Evolutionary conservation across 257 asterid species (phyloP).

Genomic region (Nicotiana otophora): DNA sequence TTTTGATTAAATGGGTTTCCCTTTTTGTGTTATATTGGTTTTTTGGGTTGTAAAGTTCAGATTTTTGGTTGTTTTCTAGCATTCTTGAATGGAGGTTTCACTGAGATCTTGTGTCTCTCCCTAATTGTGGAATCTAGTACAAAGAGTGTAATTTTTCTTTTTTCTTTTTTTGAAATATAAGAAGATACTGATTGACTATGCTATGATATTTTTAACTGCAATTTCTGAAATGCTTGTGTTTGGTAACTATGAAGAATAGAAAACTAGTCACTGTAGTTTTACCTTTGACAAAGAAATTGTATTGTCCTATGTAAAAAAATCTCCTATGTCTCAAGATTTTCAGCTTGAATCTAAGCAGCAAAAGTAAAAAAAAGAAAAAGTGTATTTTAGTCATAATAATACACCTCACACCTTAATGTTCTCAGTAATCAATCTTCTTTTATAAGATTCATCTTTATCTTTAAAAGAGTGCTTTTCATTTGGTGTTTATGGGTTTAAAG

Average conservation of each 20-base stretch:
- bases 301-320: neutral
- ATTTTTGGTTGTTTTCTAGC: neutral
- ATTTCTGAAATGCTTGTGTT: neutral
- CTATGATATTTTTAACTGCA: neutral
- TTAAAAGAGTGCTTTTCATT: neutral
- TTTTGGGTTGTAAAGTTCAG: neutral
- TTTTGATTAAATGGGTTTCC: neutral
- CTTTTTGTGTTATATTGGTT: neutral
- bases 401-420: neutral
- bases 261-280: neutral
- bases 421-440: slow-evolving; percentile 2
- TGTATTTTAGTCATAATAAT: neutral
- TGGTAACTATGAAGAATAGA: neutral
- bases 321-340: neutral
- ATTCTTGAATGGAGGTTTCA: neutral
- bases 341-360: neutral
- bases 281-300: neutral
- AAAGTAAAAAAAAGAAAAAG: neutral
- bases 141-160: neutral
- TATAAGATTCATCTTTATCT: neutral
- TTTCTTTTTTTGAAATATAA: neutral
- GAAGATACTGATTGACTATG: neutral
- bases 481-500: neutral
- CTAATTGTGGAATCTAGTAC: neutral
- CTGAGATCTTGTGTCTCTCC: neutral